Evolutionary conservation across 768 basidiomycete species (phyloP).

Genomic region (Russula brevipes): DNA sequence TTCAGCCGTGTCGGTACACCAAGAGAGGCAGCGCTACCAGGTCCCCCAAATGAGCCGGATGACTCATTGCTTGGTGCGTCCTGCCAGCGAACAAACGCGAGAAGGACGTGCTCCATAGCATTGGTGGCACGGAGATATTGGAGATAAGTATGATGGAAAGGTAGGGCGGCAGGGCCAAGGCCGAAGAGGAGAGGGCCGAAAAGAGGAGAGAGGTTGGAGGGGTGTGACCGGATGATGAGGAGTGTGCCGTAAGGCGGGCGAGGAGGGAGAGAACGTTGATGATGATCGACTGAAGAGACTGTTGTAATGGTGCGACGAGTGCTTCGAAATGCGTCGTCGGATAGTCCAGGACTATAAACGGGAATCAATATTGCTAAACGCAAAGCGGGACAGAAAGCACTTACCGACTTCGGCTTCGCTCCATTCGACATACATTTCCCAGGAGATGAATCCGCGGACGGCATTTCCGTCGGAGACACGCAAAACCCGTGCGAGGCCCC

Average conservation of each 20-base stretch:
- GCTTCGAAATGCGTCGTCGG: constrained; percentile 67
- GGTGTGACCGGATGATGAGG: constrained; percentile 80
- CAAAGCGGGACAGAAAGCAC: constrained; percentile 27
- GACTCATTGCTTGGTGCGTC: constrained; percentile 39
- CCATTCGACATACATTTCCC: constrained; percentile 82
- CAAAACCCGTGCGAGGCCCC: constrained; percentile 81
- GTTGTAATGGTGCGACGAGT: constrained; percentile 53
- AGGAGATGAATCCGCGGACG: constrained; percentile 77
- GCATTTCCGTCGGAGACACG: constrained; percentile 64
- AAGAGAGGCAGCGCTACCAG: constrained; percentile 48
- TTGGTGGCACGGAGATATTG: constrained; percentile 76
- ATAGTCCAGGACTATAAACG: constrained; percentile 50
- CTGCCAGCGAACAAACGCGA: constrained; percentile 84
- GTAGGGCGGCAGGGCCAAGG: constrained; percentile 48
- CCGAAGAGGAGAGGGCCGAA: constrained; percentile 91
- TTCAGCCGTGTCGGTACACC: constrained; percentile 82
- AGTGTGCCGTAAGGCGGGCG: constrained; percentile 76
- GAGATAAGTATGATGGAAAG: constrained; percentile 55
- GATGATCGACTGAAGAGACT: constrained; percentile 54
- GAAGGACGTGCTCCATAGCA: constrained; percentile 90
- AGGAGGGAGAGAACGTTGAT: constrained; percentile 75
- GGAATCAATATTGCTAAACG: constrained; percentile 8
- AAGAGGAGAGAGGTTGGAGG: constrained; percentile 85
- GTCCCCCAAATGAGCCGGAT: constrained; percentile 34
- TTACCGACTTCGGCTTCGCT: constrained; percentile 76